Percentiles rank a stretch among this genome's conserved stretches.
Evolutionary conservation across 2,329 filamentous ascomycete genomes (phyloP).

Genomic region (Davidsoniella virescens): DNA sequence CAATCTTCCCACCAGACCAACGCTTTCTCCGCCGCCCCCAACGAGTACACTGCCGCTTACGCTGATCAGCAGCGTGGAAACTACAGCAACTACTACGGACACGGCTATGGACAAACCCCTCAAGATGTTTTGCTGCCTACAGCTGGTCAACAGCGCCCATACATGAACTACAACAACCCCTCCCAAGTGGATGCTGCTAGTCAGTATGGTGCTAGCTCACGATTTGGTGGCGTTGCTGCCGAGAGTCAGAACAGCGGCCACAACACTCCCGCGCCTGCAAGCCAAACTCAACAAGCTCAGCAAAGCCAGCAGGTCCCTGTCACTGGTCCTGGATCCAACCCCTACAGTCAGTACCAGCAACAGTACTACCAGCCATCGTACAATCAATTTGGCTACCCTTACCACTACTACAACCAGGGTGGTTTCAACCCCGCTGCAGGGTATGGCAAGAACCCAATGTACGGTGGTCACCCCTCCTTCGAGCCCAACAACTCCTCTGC

Average conservation of each 20-base stretch:
- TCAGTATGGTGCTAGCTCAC: constrained; percentile 57
- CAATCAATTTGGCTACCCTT: constrained; percentile 45
- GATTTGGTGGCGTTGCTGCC: constrained; percentile 40
- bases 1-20: constrained; percentile 43
- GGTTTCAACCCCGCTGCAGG: constrained; percentile 25
- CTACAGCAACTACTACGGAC: constrained; percentile 50
- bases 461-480: constrained; percentile 42
- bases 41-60: constrained; percentile 76
- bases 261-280: constrained; percentile 72
- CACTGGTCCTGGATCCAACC: constrained; percentile 17
- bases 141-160: constrained; percentile 34
- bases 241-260: constrained; percentile 77
- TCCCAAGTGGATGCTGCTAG: constrained; percentile 46
- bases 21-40: constrained; percentile 56
- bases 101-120: constrained; percentile 44
- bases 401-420: constrained; percentile 32
- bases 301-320: constrained; percentile 22
- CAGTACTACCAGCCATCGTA: constrained; percentile 38
- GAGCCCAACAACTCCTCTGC: constrained; percentile 39
- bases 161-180: constrained; percentile 53
- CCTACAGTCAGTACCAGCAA: constrained; percentile 40
- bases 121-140: constrained; percentile 48
- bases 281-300: constrained; percentile 25
- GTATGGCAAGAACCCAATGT: constrained; percentile 38
- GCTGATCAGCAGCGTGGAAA: constrained; percentile 58